phyloP scores from a whole-genome alignment of 805 yeast genomes.

The Candida krabiensis region DNA sequence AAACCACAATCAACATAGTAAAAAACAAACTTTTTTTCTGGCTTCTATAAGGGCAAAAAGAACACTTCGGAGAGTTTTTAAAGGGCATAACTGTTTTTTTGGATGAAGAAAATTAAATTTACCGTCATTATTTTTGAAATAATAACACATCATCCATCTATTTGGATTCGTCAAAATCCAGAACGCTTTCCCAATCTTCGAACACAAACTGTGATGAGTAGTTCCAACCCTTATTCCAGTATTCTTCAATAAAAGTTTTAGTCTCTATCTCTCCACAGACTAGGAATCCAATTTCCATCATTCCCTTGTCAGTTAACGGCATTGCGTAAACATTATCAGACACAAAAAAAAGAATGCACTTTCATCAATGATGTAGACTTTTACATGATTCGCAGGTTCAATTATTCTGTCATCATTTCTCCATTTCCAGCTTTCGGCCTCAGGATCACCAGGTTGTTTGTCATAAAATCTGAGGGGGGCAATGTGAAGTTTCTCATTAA shows the following conservation, averaged over 20 bases:
- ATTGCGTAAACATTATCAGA: neutral
- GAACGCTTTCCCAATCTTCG: neutral
- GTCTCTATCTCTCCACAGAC: neutral
- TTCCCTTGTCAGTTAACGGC: neutral
- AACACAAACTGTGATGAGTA: neutral
- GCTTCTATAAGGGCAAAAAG: too few species aligned
- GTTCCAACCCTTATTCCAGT: neutral
- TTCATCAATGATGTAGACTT: neutral
- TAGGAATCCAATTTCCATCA: neutral
- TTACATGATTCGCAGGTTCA: neutral
- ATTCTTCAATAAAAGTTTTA: too few species aligned
- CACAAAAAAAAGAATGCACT: neutral
- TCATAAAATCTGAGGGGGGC: neutral
- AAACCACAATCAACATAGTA: too few species aligned
- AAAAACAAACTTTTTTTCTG: too few species aligned
- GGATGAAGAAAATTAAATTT: too few species aligned
- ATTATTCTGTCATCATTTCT: neutral
- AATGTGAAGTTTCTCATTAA: neutral
- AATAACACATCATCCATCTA: neutral
- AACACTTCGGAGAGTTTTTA: too few species aligned
- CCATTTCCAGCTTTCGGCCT: neutral
- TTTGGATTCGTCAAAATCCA: neutral
- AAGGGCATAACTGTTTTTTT: too few species aligned
- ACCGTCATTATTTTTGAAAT: neutral
- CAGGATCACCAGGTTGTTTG: neutral